Base-by-base conservation (phyloP, 2,329 filamentous ascomycete species). In the Zopfia rhizophila region DNA sequence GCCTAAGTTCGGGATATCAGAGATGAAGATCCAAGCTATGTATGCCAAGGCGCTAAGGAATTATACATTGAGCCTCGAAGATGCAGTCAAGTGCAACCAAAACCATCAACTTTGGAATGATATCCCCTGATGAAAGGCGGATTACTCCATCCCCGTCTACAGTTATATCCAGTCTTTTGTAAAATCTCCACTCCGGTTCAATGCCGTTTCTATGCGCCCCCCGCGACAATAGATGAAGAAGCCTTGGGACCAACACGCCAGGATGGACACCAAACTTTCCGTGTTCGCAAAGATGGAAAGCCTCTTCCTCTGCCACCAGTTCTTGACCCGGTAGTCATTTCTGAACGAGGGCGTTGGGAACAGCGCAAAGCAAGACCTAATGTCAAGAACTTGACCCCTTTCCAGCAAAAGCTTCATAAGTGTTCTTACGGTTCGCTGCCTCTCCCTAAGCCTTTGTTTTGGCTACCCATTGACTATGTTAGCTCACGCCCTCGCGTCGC, bases 401-500 rank as follows among this genome's bases (percentile, higher is more conserved):
- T 90, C 48, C 82, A 86, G 60, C 76, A 75, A 45, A 79, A 82
- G 47, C 72, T 91, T 2, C 74, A 73, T 21, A 76, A 77, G 25
- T 91, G 89, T 54, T 77, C 85, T 2, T 90, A 82, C 56, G 88
- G 86, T 88, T 73, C 21, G 73, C 40, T n/a, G 30, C 10, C 27
- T 21, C 7, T 29, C 24, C 21, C 10, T 41, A 10, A 17, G 19
- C 8, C 22, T 5, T 25, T 8, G 29, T 47, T 13, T 43, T 58
- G 41, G 55, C 25, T 22, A 14, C 13, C 29, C 22, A 18, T n/a
- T n/a, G n/a, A n/a, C n/a, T n/a, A n/a, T n/a, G n/a, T n/a, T 42
- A 88, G 87, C 87, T 3, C 78, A 78, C 31, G 82, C 84, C 5
- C 78, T 91, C 16, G 81, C 82, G 21, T 81, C 81, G 0, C 82